Evolutionary conservation across 345 rosid genomes (phyloP).

Genomic region (Dovyalis caffra): DNA sequence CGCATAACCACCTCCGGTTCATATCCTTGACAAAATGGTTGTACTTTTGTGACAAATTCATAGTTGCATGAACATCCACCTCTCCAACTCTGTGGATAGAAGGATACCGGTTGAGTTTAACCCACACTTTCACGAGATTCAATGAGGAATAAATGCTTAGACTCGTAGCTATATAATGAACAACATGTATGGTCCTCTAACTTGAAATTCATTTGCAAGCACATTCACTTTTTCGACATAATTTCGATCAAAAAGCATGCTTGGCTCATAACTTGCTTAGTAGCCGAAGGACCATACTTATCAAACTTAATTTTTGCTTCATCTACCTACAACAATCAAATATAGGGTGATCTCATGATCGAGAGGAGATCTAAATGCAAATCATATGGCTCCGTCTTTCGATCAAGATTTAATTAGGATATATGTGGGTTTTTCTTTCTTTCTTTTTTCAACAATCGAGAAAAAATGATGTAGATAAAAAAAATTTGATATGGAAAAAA

Average conservation of each 20-base stretch:
- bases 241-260: slow-evolving; percentile 36
- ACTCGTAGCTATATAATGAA: slow-evolving; percentile 50
- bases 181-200: slow-evolving; percentile 59
- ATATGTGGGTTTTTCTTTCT: too few relatives aligned
- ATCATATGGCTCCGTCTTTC: not conserved
- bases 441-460: too few relatives aligned
- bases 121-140: slow-evolving; percentile 59
- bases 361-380: slow-evolving; percentile 13
- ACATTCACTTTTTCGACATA: slow-evolving; percentile 47
- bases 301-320: slow-evolving; percentile 56
- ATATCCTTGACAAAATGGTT: slow-evolving; percentile 38
- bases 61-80: slow-evolving; percentile 54
- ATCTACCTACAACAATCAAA: slow-evolving; percentile 51
- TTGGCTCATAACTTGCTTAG: slow-evolving; percentile 48
- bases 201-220: slow-evolving; percentile 50
- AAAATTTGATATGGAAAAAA: too few relatives aligned
- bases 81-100: slow-evolving; percentile 48
- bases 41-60: slow-evolving; percentile 50
- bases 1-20: slow-evolving; percentile 58
- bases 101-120: slow-evolving; percentile 44
- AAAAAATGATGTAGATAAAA: too few relatives aligned
- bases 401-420: not conserved
- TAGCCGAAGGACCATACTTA: slow-evolving; percentile 66
- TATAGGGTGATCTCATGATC: slow-evolving; percentile 34
- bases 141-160: slow-evolving; percentile 43